phyloP scores from a whole-genome alignment of 768 basidiomycete species.

The Serendipita sp. region DNA sequence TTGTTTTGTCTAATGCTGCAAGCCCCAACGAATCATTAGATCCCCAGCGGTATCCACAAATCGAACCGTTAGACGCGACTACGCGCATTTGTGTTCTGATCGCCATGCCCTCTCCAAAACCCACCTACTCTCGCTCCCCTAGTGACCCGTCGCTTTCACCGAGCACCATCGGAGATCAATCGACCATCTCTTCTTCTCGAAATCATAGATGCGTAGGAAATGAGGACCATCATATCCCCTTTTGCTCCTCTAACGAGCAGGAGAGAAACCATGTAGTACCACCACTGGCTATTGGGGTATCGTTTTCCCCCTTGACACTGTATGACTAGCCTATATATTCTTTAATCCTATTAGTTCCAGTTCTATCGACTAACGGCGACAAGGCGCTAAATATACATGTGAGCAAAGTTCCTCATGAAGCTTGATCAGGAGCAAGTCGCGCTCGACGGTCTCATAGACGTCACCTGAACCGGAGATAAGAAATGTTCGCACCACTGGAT shows the following conservation, averaged over 20 bases:
- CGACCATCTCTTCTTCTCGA: not conserved
- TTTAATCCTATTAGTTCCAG: not conserved
- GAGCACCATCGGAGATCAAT: not conserved
- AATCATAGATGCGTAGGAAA: not conserved
- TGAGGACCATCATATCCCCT: not conserved
- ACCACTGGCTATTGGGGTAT: not conserved
- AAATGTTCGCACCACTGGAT: not conserved
- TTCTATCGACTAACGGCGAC: not conserved
- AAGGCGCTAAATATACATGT: too few relatives aligned
- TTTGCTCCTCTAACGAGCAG: not conserved
- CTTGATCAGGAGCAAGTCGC: too few relatives aligned
- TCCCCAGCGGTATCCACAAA: not conserved
- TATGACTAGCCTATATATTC: not conserved
- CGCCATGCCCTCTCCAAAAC: not conserved
- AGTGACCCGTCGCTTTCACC: not conserved
- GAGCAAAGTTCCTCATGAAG: too few relatives aligned
- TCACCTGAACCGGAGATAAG: too few relatives aligned
- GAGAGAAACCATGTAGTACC: not conserved
- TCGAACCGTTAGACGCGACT: not conserved
- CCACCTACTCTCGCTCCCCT: not conserved
- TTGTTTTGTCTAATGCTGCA: not conserved
- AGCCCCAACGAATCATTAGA: not conserved
- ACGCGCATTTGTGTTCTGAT: not conserved
- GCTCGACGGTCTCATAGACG: too few relatives aligned
- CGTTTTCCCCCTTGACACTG: not conserved